Base-by-base conservation (phyloP, 2,329 filamentous ascomycete species). In the Penicillium sp. region DNA sequence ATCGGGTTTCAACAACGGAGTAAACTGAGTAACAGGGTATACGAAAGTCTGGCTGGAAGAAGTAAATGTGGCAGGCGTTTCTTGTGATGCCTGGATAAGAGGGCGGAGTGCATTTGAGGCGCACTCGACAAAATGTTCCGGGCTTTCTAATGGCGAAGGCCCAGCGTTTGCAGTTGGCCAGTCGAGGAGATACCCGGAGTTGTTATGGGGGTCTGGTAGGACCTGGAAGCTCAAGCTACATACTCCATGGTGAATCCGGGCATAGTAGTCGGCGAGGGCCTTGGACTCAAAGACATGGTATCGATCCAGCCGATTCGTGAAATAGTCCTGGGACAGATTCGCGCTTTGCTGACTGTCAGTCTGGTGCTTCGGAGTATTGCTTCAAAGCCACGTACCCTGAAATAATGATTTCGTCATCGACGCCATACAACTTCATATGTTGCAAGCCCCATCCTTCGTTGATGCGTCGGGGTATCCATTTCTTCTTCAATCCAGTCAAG, bases 361-460 rank as follows among this genome's bases (percentile, higher is more conserved):
- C 35, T 37, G 12, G 11, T 29, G 1, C 29, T 9, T 12, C n/a
- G 3, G 26, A 9, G 9, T 13, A 26, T 18, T 36, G 5, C 37
- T 34, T 18, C 9, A 2, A 11, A 28, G 29, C 33, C 25, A 40
- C 74, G 53, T 78, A 88, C 81, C 90, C 90, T 6, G 90, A 95
- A 60, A 98, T 81, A 55, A 98, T 91, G 49, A 98, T 86, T 67
- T 95, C 90, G 62, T 98, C 90, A 60, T 98, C 93, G 24, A 95
- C 75, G 0, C 93, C 93, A 60, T 98, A 98, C 0, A 98, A 76
- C 76, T 98, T 98, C 91, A 98, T 98, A 65, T 98, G 93, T 66
- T 98, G 93, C 52, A 98, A 72, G 1, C 93, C 93, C 93, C 93
- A 98, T 13, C 93, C 93, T 71, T 98, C 93, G 59, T 98, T 98